phyloP scores from a whole-genome alignment of 2,329 filamentous ascomycete genomes.

The Fusarium sp. region DNA sequence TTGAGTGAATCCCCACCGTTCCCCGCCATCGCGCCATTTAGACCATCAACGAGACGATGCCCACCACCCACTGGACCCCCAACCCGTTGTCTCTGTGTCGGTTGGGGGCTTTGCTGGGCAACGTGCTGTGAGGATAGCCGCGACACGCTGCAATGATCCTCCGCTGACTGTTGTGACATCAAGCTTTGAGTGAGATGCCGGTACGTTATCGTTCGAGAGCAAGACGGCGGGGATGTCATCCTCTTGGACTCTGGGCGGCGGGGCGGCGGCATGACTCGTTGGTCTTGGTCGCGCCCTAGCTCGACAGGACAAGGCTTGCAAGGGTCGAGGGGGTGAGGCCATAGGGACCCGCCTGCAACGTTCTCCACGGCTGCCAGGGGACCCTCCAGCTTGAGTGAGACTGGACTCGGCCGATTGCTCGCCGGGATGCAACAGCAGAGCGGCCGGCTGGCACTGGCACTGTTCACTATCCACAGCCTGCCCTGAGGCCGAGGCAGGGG shows the following conservation, averaged over 20 bases:
- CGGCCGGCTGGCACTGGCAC: neutral
- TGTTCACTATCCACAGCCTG: neutral
- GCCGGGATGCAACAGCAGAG: slow-evolving; percentile 9
- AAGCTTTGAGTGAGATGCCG: neutral
- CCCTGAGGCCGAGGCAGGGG: neutral
- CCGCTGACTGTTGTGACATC: neutral
- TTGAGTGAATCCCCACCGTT: neutral
- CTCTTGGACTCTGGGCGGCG: slow-evolving; percentile 1
- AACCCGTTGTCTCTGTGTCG: neutral
- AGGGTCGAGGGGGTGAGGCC: slow-evolving; percentile 20
- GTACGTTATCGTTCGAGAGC: slow-evolving; percentile 15
- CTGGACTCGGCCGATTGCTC: slow-evolving; percentile 36
- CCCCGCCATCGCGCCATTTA: slow-evolving; percentile 8
- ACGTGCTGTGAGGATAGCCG: neutral
- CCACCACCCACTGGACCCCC: neutral
- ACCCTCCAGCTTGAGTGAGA: neutral
- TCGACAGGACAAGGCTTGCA: slow-evolving; percentile 14
- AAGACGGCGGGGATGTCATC: slow-evolving; percentile 12
- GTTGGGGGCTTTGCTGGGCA: neutral
- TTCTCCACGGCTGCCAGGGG: slow-evolving; percentile 17
- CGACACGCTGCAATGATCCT: neutral
- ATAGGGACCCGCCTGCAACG: slow-evolving; percentile 10
- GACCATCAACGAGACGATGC: slow-evolving; percentile 12
- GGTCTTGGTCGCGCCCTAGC: neutral
- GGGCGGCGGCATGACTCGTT: slow-evolving; percentile 33